Evolutionary conservation across 1,284 basidiomycete species (phyloP).

Genomic region (Ceratorhiza oryzae-sativae): DNA sequence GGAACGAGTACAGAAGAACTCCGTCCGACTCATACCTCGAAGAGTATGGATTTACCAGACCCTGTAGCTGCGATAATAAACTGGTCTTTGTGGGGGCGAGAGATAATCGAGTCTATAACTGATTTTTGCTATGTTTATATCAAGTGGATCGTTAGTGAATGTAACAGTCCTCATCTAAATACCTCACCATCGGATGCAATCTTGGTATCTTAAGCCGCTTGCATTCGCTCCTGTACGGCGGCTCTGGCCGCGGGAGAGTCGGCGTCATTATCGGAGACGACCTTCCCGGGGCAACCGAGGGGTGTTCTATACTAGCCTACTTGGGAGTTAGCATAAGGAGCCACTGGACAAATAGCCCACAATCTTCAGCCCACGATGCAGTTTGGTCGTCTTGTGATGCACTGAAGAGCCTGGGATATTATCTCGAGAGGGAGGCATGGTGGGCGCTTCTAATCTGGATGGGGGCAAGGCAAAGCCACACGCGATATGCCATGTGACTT

Average conservation of each 20-base stretch:
- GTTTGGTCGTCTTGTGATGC: neutral
- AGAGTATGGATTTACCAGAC: conserved; percentile 33
- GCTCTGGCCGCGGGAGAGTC: neutral
- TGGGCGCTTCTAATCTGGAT: neutral
- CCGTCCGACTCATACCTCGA: conserved; percentile 1
- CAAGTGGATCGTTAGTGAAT: no score
- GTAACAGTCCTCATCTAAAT: neutral
- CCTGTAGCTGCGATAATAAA: conserved; percentile 37
- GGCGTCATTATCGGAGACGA: neutral
- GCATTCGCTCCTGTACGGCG: conserved; percentile 10
- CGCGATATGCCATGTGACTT: conserved; percentile 14
- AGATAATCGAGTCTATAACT: conserved; percentile 26
- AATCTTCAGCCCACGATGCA: neutral
- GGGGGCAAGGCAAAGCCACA: neutral
- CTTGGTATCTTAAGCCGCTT: neutral
- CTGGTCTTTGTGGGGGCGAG: conserved; percentile 14
- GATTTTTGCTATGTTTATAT: conserved; percentile 16
- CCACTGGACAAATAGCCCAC: neutral
- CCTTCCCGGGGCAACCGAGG: neutral
- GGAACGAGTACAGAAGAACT: neutral
- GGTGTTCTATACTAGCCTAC: neutral
- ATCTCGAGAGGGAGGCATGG: neutral
- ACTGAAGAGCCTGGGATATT: neutral
- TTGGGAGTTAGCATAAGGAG: neutral
- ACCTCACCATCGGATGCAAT: conserved; percentile 13